phyloP scores from a whole-genome alignment of 2,329 filamentous ascomycete genomes.

The Cercospora nicotianae region DNA sequence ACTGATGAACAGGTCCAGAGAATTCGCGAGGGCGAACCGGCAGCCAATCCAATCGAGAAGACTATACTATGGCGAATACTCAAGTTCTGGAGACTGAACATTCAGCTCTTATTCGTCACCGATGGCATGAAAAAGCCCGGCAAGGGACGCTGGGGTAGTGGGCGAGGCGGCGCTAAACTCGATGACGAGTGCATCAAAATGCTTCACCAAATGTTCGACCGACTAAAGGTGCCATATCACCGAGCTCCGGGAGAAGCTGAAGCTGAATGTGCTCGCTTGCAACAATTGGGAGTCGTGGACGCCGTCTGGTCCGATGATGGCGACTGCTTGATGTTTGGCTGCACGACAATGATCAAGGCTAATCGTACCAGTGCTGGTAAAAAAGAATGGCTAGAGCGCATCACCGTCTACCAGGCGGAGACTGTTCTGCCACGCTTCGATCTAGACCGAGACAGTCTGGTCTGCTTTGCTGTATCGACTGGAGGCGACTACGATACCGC shows the following conservation, averaged over 20 bases:
- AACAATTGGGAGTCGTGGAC: slow-evolving; percentile 48
- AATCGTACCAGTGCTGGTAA: slow-evolving; percentile 38
- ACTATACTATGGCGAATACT: slow-evolving; percentile 46
- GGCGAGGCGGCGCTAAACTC: slow-evolving; percentile 37
- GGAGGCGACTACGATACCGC: slow-evolving; percentile 45
- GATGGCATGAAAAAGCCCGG: slow-evolving; percentile 50
- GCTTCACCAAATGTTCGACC: slow-evolving; percentile 42
- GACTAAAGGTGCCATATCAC: slow-evolving; percentile 46
- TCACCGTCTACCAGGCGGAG: slow-evolving; percentile 38
- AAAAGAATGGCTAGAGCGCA: slow-evolving; percentile 37
- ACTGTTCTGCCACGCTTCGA: slow-evolving; percentile 34
- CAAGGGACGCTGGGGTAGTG: slow-evolving; percentile 30
- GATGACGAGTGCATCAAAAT: slow-evolving; percentile 38
- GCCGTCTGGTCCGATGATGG: slow-evolving; percentile 53
- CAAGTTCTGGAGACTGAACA: slow-evolving; percentile 50
- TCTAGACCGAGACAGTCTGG: slow-evolving; percentile 41
- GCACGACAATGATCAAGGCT: slow-evolving; percentile 43
- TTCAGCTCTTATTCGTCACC: slow-evolving; percentile 57
- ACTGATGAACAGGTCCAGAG: slow-evolving; percentile 34
- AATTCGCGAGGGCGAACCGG: slow-evolving; percentile 41
- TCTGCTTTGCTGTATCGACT: slow-evolving; percentile 45
- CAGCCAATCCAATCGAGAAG: slow-evolving; percentile 47
- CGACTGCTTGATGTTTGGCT: slow-evolving; percentile 52
- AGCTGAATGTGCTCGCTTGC: slow-evolving; percentile 49
- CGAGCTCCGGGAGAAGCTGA: slow-evolving; percentile 51